Evolutionary conservation across 139 green algal species (phyloP).

Genomic region (Chlorella ohadii): DNA sequence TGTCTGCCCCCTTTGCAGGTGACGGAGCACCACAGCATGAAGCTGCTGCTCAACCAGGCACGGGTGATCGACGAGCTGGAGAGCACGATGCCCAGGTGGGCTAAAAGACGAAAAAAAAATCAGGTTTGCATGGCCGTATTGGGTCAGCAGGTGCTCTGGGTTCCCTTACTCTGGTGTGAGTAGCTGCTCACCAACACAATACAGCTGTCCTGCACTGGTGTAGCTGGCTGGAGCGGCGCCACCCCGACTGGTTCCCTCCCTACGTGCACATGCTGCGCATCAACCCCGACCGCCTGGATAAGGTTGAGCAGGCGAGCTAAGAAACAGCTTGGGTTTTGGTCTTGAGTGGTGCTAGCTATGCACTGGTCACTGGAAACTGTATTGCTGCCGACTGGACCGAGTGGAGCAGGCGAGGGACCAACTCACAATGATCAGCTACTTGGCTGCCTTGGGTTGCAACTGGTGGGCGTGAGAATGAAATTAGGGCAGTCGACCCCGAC

Average conservation of each 20-base stretch:
- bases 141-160: no score
- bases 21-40: constrained; percentile 14
- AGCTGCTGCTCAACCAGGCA: constrained; percentile 32
- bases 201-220: no score
- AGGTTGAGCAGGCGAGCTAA: neutral
- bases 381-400: neutral
- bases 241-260: constrained; percentile 27
- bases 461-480: neutral
- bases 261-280: constrained; percentile 43
- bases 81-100: constrained; percentile 23
- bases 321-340: no score
- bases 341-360: neutral
- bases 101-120: neutral
- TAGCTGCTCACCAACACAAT: no score
- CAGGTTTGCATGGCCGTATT: no score
- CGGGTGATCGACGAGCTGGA: constrained; percentile 47
- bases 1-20: no score
- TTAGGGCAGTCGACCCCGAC: no score
- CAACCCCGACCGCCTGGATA: constrained; percentile 38
- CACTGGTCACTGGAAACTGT: neutral
- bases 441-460: neutral
- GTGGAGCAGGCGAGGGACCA: neutral
- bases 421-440: no score
- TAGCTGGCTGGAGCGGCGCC: constrained; percentile 23
- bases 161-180: no score